Conservation (phyloP, 306 rosid species). For the Acacia acuminata region DNA sequence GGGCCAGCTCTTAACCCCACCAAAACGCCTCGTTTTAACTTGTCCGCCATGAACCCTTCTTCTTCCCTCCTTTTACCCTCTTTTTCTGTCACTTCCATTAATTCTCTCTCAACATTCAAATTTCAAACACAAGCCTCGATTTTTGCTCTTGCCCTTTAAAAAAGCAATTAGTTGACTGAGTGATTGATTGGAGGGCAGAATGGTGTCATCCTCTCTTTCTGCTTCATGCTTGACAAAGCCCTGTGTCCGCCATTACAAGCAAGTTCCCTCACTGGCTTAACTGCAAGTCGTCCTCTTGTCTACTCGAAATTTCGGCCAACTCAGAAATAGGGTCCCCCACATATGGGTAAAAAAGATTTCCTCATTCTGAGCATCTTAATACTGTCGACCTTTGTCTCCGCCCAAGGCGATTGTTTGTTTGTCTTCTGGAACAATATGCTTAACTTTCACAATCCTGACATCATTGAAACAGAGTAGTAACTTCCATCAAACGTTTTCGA, state of each 20-base stretch:
- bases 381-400: neutral
- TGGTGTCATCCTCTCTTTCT: neutral
- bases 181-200: neutral
- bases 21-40: constrained; percentile 45
- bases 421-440: neutral
- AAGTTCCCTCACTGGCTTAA: constrained; percentile 27
- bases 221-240: neutral
- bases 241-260: constrained; percentile 12
- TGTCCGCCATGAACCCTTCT: constrained; percentile 51
- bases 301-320: constrained; percentile 26
- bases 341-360: neutral
- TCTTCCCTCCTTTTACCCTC: constrained; percentile 1
- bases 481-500: neutral
- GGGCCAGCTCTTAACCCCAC: constrained; percentile 57
- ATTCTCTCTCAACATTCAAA: constrained; percentile 26
- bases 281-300: neutral
- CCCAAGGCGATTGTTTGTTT: neutral
- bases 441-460: neutral
- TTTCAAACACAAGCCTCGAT: constrained; percentile 22
- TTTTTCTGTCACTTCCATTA: constrained; percentile 37
- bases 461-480: neutral
- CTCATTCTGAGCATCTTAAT: constrained; percentile 8
- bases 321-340: constrained; percentile 36
- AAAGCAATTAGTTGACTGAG: neutral
- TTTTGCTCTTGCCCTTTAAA: neutral